Conservation (phyloP, 2,329 filamentous ascomycete genomes). For the Cadophora sp. region DNA sequence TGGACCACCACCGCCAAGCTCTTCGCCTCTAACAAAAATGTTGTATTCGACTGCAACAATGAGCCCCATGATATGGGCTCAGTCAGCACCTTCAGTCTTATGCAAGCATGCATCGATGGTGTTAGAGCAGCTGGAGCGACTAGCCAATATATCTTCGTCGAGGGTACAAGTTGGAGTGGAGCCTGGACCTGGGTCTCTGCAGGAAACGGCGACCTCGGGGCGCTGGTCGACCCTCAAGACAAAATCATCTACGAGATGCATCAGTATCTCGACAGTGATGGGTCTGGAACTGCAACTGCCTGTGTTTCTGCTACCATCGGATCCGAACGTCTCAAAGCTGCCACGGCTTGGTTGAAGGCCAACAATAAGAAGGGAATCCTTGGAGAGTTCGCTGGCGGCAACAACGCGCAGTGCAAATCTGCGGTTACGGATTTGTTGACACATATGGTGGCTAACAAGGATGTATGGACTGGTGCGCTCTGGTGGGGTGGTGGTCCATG, state of each 20-base stretch:
- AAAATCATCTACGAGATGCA: slow-evolving; percentile 68
- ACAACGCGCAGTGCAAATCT: slow-evolving; percentile 55
- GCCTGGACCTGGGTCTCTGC: slow-evolving; percentile 42
- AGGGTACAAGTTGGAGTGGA: slow-evolving; percentile 50
- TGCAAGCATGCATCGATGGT: too few relatives aligned
- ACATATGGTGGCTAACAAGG: slow-evolving; percentile 55
- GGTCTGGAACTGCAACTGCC: slow-evolving; percentile 56
- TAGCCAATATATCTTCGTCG: slow-evolving; percentile 63
- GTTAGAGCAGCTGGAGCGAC: slow-evolving; percentile 49
- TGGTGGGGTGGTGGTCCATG: slow-evolving; percentile 65
- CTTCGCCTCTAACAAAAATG: too few relatives aligned
- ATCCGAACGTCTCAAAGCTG: slow-evolving; percentile 55
- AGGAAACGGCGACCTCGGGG: slow-evolving; percentile 51
- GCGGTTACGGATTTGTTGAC: slow-evolving; percentile 57
- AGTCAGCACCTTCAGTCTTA: too few relatives aligned
- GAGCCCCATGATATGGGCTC: too few relatives aligned
- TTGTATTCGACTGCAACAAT: too few relatives aligned
- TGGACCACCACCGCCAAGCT: too few relatives aligned
- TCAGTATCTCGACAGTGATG: slow-evolving; percentile 65
- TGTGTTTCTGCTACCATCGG: slow-evolving; percentile 63
- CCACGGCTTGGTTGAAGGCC: slow-evolving; percentile 59
- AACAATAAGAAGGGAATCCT: slow-evolving; percentile 60
- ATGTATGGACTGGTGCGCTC: slow-evolving; percentile 58
- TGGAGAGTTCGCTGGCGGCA: slow-evolving; percentile 61
- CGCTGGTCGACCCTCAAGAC: slow-evolving; percentile 57